Conservation (phyloP, 768 basidiomycete species). For the Kwoniella bestiolae region DNA sequence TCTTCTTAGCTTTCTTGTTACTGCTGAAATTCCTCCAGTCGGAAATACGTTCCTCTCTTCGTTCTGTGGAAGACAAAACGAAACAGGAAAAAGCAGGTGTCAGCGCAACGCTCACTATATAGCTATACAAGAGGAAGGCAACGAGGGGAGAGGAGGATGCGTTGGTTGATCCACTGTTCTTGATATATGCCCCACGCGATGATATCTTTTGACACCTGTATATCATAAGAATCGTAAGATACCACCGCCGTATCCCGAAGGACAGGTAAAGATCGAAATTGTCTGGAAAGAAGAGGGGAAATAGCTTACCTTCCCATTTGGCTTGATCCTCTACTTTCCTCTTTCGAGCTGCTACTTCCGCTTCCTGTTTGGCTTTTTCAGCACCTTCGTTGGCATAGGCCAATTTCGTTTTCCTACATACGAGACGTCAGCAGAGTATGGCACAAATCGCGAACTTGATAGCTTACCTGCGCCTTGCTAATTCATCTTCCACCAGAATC, state of each 20-base stretch:
- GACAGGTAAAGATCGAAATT: constrained; percentile 7
- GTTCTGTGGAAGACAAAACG: constrained; percentile 29
- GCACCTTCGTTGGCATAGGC: constrained; percentile 56
- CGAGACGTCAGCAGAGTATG: neutral
- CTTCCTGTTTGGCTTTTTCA: constrained; percentile 53
- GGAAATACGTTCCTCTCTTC: constrained; percentile 53
- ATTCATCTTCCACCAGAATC: constrained; percentile 54
- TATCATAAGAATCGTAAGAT: constrained; percentile 20
- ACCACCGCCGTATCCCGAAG: constrained; percentile 17
- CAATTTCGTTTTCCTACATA: constrained; percentile 46
- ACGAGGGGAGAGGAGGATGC: neutral
- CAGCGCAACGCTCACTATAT: constrained; percentile 19
- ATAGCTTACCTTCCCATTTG: constrained; percentile 55
- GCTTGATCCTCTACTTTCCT: constrained; percentile 53
- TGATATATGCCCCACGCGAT: no score
- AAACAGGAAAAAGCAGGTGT: constrained; percentile 15
- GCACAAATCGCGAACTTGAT: neutral
- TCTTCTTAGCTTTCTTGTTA: constrained; percentile 44
- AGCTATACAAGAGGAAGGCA: neutral
- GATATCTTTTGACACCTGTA: constrained; percentile 11
- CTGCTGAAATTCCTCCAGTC: constrained; percentile 53
- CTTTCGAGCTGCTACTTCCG: constrained; percentile 47
- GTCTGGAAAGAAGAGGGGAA: neutral
- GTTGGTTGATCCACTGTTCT: no score
- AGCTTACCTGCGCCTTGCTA: constrained; percentile 49